These are phyloP conservation scores for Hypomyces rosellus DNA, from an alignment of 2,329 filamentous ascomycete genomes.

Conservation along the genomic window DNA sequence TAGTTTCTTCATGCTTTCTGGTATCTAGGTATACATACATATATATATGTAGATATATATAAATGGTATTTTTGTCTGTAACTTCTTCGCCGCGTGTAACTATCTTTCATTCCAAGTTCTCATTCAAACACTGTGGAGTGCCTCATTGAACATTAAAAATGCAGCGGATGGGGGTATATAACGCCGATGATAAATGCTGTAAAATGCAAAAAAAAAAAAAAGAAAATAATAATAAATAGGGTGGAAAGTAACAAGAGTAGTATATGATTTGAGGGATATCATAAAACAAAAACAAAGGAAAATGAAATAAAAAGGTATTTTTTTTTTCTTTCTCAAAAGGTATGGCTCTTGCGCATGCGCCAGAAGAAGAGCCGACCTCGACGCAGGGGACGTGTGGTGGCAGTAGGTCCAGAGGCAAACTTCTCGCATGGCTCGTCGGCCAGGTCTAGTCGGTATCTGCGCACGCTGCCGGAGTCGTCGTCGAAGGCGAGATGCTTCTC, in stretches of 20 bases:
- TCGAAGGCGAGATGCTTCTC: slow-evolving; percentile 50
- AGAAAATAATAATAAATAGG: too few relatives aligned
- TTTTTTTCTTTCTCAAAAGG: slow-evolving; percentile 2
- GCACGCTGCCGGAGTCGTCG: slow-evolving; percentile 57
- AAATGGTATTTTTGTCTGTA: too few relatives aligned
- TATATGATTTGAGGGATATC: not conserved
- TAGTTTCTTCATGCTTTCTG: too few relatives aligned
- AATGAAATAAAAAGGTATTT: not conserved
- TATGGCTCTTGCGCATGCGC: slow-evolving; percentile 21
- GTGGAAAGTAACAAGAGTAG: not conserved
- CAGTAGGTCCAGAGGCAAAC: slow-evolving; percentile 4
- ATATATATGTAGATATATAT: too few relatives aligned
- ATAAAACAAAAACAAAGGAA: not conserved
- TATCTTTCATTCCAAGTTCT: not conserved
- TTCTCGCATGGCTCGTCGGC: slow-evolving; percentile 37
- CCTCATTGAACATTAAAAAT: not conserved
- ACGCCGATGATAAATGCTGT: slow-evolving; percentile 29
- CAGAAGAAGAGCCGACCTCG: slow-evolving; percentile 24
- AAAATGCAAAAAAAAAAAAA: slow-evolving; percentile 10
- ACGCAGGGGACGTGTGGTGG: slow-evolving; percentile 13
- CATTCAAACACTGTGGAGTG: not conserved
- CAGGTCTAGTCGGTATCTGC: slow-evolving; percentile 54
- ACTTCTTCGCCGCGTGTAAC: too few relatives aligned
- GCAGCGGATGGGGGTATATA: slow-evolving; percentile 25
- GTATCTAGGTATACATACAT: too few relatives aligned